A percentile compares a stretch with the other conserved stretches of the same genome.
These are phyloP conservation scores for Rutstroemia sp. DNA, from an alignment of 2,329 filamentous ascomycete species.

Conservation along the genomic window DNA sequence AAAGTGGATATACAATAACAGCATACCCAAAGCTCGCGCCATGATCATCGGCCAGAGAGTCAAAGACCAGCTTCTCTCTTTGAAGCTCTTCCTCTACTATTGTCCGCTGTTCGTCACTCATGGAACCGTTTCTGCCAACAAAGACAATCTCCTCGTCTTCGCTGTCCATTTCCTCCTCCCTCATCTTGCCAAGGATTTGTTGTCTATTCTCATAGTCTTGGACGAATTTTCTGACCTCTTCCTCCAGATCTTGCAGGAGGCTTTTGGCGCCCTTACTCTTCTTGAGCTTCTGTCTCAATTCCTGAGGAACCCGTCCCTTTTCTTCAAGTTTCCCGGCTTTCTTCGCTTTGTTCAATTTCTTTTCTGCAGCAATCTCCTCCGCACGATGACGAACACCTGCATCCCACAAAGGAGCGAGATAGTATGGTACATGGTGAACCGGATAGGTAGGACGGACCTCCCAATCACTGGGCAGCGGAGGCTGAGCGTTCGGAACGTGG, in stretches of 20 bases:
- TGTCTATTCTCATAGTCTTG: constrained; percentile 45
- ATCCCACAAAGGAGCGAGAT: constrained; percentile 82
- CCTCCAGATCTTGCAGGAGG: constrained; percentile 77
- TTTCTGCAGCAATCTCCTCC: constrained; percentile 38
- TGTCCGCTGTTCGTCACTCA: constrained; percentile 43
- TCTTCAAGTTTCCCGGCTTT: constrained; percentile 29
- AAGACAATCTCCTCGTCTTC: constrained; percentile 90
- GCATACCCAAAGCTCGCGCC: constrained; percentile 70
- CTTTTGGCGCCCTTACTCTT: constrained; percentile 67
- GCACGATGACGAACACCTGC: constrained; percentile 45
- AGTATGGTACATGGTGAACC: constrained; percentile 75
- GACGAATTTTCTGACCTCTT: constrained; percentile 73
- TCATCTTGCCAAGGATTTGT: neutral
- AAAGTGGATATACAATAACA: constrained; percentile 8
- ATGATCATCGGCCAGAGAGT: constrained; percentile 68
- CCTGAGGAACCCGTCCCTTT: constrained; percentile 61
- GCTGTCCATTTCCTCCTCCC: constrained; percentile 35
- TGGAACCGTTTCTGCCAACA: constrained; percentile 61
- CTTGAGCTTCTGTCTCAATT: constrained; percentile 76
- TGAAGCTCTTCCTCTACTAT: constrained; percentile 44
- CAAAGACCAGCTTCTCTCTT: constrained; percentile 69
- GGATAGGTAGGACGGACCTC: constrained; percentile 74
- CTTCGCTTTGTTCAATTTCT: constrained; percentile 31
- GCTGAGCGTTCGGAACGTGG: constrained; percentile 77
- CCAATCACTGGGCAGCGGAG: constrained; percentile 78